Evolutionary conservation across 129 eudicot genomes (phyloP).

Genomic region (Chrysanthemum lavandulifolium): DNA sequence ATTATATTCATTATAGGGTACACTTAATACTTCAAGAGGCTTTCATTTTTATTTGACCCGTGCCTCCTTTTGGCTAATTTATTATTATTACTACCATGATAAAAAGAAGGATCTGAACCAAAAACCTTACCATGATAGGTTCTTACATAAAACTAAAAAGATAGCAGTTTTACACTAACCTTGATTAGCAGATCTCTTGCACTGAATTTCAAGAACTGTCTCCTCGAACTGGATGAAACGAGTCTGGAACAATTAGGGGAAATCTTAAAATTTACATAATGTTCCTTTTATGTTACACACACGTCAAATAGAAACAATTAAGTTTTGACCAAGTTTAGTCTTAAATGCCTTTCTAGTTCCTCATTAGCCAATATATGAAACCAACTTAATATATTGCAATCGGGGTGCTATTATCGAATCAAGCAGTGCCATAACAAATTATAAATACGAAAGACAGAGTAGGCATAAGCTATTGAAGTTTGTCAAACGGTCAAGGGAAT

Average conservation of each 20-base stretch:
- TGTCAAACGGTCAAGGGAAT: neutral
- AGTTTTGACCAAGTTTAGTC: neutral
- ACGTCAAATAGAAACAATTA: neutral
- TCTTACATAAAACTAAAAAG: neutral
- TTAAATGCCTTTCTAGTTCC: no score
- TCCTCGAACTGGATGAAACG: slow-evolving; percentile 26
- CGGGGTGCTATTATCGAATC: neutral
- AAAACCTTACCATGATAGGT: slow-evolving; percentile 6
- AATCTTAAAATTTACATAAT: neutral
- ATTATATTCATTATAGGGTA: no score
- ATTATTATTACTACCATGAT: no score
- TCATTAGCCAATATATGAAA: slow-evolving; percentile 9
- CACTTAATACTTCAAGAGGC: no score
- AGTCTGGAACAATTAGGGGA: slow-evolving; percentile 24
- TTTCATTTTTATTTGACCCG: neutral
- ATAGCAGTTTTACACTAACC: slow-evolving; percentile 21
- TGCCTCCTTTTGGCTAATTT: neutral
- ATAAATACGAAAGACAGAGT: neutral
- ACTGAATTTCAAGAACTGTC: slow-evolving; percentile 32
- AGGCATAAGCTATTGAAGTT: neutral
- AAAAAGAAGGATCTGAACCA: neutral
- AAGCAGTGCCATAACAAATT: neutral
- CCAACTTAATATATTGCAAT: neutral
- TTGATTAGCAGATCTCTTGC: slow-evolving; percentile 35
- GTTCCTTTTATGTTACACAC: neutral